phyloP scores from a whole-genome alignment of 2,329 filamentous ascomycete species.

The Hypomyces perniciosus region DNA sequence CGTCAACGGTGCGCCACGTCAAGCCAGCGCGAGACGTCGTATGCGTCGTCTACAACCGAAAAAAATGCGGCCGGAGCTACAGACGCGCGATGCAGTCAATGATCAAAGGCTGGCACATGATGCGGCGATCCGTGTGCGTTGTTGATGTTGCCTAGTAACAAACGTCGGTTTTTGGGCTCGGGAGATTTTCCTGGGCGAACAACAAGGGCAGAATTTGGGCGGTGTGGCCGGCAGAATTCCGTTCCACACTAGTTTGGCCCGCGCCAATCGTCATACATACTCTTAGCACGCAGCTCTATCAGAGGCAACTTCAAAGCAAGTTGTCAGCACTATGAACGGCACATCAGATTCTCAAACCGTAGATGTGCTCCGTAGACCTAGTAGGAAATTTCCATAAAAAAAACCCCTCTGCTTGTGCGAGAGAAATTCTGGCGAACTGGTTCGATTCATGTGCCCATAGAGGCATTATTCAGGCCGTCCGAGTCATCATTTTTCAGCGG shows the following conservation, averaged over 20 bases:
- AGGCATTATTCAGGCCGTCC: background rate
- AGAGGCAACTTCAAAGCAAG: background rate
- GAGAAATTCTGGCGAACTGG: no score
- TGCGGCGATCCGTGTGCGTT: conserved; percentile 1
- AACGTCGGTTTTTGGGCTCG: background rate
- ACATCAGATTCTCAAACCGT: no score
- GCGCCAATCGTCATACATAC: no score
- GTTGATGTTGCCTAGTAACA: background rate
- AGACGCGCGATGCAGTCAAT: background rate
- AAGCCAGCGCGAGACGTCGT: background rate
- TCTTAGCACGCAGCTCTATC: background rate
- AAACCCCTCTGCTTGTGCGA: no score
- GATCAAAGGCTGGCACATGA: background rate
- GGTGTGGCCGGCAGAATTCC: conserved; percentile 24
- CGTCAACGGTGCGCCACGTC: background rate
- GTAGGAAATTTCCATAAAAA: no score
- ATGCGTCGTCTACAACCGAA: background rate
- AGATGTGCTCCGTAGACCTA: no score
- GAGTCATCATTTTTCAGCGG: background rate
- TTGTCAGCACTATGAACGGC: no score
- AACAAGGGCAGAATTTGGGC: conserved; percentile 20
- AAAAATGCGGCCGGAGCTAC: background rate
- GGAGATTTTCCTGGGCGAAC: background rate
- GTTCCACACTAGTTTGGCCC: no score
- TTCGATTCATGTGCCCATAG: background rate